These are phyloP conservation scores for Maudiozyma serrabonitensis DNA, from an alignment of 805 yeast genomes.

Conservation along the genomic window DNA sequence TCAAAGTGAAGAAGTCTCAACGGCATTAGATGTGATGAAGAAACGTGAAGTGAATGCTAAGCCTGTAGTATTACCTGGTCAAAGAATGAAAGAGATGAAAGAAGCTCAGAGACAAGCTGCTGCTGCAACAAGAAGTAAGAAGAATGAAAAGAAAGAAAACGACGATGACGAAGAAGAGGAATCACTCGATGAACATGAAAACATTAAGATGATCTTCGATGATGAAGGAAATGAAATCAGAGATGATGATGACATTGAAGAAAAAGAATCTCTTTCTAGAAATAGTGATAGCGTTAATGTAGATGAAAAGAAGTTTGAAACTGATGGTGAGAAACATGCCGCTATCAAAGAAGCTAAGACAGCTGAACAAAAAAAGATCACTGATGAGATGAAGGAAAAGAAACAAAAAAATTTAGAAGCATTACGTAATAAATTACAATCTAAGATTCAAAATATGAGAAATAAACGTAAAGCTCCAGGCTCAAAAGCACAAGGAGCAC, in stretches of 20 bases:
- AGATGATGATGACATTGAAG: slow-evolving; percentile 4
- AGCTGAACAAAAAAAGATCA: slow-evolving; percentile 11
- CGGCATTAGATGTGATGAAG: slow-evolving; percentile 53
- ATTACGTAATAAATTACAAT: slow-evolving; percentile 69
- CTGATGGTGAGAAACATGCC: slow-evolving; percentile 11
- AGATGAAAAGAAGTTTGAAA: slow-evolving; percentile 5
- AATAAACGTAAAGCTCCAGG: slow-evolving; percentile 92
- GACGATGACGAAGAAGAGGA: slow-evolving; percentile 10
- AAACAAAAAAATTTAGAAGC: slow-evolving; percentile 50
- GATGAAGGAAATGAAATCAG: slow-evolving; percentile 54
- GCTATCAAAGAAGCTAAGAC: slow-evolving; percentile 4
- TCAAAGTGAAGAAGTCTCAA: slow-evolving; percentile 37
- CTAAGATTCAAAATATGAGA: slow-evolving; percentile 57
- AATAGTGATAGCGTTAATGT: neutral
- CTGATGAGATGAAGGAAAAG: slow-evolving; percentile 20
- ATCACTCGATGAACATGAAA: slow-evolving; percentile 21
- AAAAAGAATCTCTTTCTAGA: slow-evolving; percentile 6
- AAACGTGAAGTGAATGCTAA: slow-evolving; percentile 45
- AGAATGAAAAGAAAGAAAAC: slow-evolving; percentile 16
- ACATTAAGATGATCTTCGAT: slow-evolving; percentile 46
- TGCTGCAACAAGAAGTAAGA: slow-evolving; percentile 5
- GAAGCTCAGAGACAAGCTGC: slow-evolving; percentile 6
- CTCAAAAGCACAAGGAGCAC: slow-evolving; percentile 67
- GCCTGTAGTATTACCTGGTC: slow-evolving; percentile 33
- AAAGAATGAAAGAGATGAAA: slow-evolving; percentile 17